A percentile compares a stretch with the other conserved stretches of the same genome.
These are phyloP conservation scores for Chytriomyces hyalinus DNA, from an alignment of 192 early-diverging fungal species.

Conservation along the genomic window DNA sequence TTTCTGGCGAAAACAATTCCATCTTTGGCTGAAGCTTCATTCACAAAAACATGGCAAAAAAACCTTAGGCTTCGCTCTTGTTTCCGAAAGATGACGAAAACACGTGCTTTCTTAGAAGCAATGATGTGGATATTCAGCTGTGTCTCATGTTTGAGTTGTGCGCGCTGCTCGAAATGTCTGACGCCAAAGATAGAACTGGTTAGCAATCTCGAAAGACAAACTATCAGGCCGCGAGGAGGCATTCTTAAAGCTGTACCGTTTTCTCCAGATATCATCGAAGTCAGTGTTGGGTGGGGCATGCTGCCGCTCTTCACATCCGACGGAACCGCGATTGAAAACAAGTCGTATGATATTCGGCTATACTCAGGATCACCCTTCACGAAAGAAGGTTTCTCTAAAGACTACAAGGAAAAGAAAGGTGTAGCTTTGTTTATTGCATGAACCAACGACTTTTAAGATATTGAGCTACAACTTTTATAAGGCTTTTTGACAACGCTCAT, in stretches of 20 bases:
- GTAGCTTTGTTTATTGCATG: background rate
- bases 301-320: conserved; percentile 56
- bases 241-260: background rate
- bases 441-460: background rate
- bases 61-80: conserved; percentile 46
- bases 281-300: conserved; percentile 57
- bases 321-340: conserved; percentile 54
- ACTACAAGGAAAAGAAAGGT: conserved; percentile 40
- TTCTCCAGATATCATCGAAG: conserved; percentile 36
- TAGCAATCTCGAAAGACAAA: background rate
- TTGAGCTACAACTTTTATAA: background rate
- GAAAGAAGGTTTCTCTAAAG: conserved; percentile 36
- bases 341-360: conserved; percentile 54
- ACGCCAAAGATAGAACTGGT: conserved; percentile 24
- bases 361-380: conserved; percentile 55
- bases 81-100: conserved; percentile 59
- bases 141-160: conserved; percentile 57
- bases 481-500: conserved; percentile 44
- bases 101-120: conserved; percentile 50
- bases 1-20: background rate
- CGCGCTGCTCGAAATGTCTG: conserved; percentile 42
- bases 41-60: background rate
- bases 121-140: conserved; percentile 52
- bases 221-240: background rate
- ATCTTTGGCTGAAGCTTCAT: background rate